A percentile compares a stretch with the other conserved stretches of the same genome.
These are phyloP conservation scores for Leccinum imitatum DNA, from an alignment of 768 basidiomycete species.

Conservation along the genomic window DNA sequence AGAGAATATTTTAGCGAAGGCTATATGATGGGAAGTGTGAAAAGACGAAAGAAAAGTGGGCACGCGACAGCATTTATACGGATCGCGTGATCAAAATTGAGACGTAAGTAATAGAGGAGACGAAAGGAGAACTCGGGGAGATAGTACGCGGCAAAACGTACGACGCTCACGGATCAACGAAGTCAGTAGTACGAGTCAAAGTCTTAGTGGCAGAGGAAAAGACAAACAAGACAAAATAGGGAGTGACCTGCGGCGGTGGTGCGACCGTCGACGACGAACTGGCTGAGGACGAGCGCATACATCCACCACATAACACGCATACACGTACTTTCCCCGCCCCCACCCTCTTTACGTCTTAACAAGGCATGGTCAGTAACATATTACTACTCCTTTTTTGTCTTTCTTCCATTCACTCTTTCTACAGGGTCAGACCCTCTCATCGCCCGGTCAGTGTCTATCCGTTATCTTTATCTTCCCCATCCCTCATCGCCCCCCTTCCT, in stretches of 20 bases:
- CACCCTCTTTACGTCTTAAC: conserved; percentile 29
- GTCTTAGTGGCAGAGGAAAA: conserved; percentile 8
- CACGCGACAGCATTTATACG: conserved; percentile 31
- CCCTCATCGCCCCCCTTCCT: conserved; percentile 16
- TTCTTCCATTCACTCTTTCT: conserved; percentile 9
- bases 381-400: conserved; percentile 2
- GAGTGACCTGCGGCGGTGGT: conserved; percentile 4
- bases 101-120: conserved; percentile 9
- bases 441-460: conserved; percentile 56
- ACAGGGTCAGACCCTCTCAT: conserved; percentile 85
- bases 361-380: conserved; percentile 28
- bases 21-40: neutral
- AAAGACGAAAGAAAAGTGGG: conserved; percentile 4
- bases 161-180: neutral
- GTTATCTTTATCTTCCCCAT: neutral
- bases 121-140: conserved; percentile 8
- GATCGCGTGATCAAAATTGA: conserved; percentile 4
- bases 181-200: neutral
- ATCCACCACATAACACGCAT: neutral
- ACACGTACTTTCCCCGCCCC: conserved; percentile 2
- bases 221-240: conserved; percentile 38
- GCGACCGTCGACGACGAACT: conserved; percentile 9
- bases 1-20: neutral
- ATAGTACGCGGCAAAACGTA: conserved; percentile 11
- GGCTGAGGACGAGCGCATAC: conserved; percentile 12